A percentile compares a stretch with the other conserved stretches of the same genome.
phyloP scores from a whole-genome alignment of 2,329 filamentous ascomycete species.

The Aphanoascus verrucosus region DNA sequence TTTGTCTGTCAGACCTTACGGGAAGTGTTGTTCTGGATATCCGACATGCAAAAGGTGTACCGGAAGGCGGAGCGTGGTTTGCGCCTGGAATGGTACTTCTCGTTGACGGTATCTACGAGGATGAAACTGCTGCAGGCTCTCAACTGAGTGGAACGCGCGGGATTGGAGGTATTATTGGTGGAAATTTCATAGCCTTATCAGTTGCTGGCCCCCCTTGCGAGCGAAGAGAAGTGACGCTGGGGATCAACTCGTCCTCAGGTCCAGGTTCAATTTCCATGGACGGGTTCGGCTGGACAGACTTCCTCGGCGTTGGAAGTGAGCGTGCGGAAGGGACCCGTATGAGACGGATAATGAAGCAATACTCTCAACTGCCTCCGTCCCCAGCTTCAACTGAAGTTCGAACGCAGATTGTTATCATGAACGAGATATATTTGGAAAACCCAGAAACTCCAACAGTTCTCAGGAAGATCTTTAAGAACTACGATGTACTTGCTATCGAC shows the following conservation, averaged over 20 bases:
- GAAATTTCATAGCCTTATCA: constrained; percentile 80
- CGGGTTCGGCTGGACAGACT: constrained; percentile 95
- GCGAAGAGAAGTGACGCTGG: constrained; percentile 66
- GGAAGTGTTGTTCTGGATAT: constrained; percentile 81
- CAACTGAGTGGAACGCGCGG: constrained; percentile 66
- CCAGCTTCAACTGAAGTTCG: constrained; percentile 27
- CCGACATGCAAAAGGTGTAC: constrained; percentile 67
- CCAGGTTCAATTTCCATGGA: neutral
- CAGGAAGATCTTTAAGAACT: constrained; percentile 63
- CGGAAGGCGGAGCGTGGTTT: constrained; percentile 82
- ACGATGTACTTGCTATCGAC: constrained; percentile 54
- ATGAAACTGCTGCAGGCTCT: constrained; percentile 53
- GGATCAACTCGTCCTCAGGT: constrained; percentile 50
- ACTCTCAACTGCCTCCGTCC: constrained; percentile 40
- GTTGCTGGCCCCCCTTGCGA: constrained; percentile 88
- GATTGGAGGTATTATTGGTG: constrained; percentile 83
- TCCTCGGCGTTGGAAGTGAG: constrained; percentile 82
- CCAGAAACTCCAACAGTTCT: constrained; percentile 72
- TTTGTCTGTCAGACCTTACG: constrained; percentile 76
- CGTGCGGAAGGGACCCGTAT: constrained; percentile 72
- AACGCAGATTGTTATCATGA: constrained; percentile 60
- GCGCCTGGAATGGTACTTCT: constrained; percentile 92
- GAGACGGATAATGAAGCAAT: constrained; percentile 63
- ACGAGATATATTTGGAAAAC: constrained; percentile 77
- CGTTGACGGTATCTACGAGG: constrained; percentile 90